Base-by-base conservation (phyloP, 2,329 filamentous ascomycete genomes). In the Aspergillus cejpii region DNA sequence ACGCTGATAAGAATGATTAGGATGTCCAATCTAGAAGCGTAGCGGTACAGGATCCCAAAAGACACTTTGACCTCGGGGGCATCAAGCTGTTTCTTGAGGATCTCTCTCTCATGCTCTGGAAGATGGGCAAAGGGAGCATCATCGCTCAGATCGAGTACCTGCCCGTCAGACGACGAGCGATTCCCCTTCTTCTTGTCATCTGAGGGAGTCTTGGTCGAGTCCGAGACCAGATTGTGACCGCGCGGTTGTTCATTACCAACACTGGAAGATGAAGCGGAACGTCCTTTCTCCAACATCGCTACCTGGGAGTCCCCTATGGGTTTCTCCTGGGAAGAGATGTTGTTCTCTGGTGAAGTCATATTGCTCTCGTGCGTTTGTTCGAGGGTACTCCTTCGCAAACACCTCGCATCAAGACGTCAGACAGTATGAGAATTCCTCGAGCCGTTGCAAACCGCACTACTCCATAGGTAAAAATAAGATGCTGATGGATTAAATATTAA, bases 61-160 rank as follows among this genome's bases (percentile, higher is more conserved):
- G 78, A 81, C 26, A 85, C 74, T 55, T 80, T 80, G 45, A 81
- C 72, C 8, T 77, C 71, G 24, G 81, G 81, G 0, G 80, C 80
- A 39, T 81, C 69, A 50, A 89, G 74, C 67, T 92, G 87, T 47
- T 71, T 74, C 62, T 76, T 81, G 49, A 92, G 68, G 43, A 91
- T 77, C 15, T 75, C 72, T 42, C 77, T 81, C 65, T 91, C 84
- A 47, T 83, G 61, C 6, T 76, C 65, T 1, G 84, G 78, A 3
- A 90, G 72, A 61, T 87, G 79, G 20, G 70, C 70, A 58, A 79
- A 81, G 3, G 77, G 77, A 23, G 74, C 70, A 41, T 77, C 71
- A 3, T 70, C 58, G 31, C 73, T 71, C 14, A 68, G 62, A 28
- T 45, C 43, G 26, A 37, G 27, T 12, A 33, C 42, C 37, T 48